These are phyloP conservation scores for Blastocystis sp. DNA, from an alignment of 352 stramenopile species.

Conservation along the genomic window DNA sequence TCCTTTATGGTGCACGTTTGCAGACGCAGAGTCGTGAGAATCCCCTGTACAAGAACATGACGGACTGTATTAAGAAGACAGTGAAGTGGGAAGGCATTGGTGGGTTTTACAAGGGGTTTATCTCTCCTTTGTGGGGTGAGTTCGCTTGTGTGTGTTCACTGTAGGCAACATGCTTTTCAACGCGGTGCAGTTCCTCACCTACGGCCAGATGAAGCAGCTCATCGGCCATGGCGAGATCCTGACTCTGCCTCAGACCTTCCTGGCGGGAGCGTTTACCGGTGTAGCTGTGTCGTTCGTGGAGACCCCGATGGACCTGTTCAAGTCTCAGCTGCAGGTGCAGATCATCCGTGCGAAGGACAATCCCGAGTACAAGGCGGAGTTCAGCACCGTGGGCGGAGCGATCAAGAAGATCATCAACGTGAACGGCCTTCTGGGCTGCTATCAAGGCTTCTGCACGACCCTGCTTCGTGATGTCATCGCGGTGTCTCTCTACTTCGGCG, in stretches of 20 bases:
- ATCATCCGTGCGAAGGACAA: slow-evolving; percentile 56
- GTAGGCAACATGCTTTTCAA: slow-evolving; percentile 60
- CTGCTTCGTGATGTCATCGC: slow-evolving; percentile 55
- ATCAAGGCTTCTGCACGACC: slow-evolving; percentile 55
- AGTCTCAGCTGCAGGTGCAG: slow-evolving; percentile 60
- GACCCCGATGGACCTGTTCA: slow-evolving; percentile 60
- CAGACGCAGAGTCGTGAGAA: slow-evolving; percentile 52
- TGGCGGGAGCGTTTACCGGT: slow-evolving; percentile 56
- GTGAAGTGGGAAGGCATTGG: slow-evolving; percentile 53
- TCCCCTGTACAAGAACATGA: slow-evolving; percentile 46
- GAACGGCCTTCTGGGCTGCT: slow-evolving; percentile 48
- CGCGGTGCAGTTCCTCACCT: slow-evolving; percentile 58
- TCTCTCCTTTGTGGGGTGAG: slow-evolving; percentile 54
- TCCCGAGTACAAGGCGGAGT: slow-evolving; percentile 61
- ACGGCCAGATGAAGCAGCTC: slow-evolving; percentile 54
- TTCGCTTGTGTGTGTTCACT: background rate
- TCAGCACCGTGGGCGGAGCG: slow-evolving; percentile 7
- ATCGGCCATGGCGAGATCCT: slow-evolving; percentile 60
- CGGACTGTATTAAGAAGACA: slow-evolving; percentile 56
- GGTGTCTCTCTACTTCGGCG: slow-evolving; percentile 60
- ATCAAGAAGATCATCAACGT: slow-evolving; percentile 60
- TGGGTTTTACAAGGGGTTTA: slow-evolving; percentile 59
- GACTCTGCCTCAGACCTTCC: slow-evolving; percentile 25
- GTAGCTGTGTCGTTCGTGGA: slow-evolving; percentile 56
- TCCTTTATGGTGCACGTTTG: slow-evolving; percentile 35